Conservation (phyloP, 2,329 filamentous ascomycete genomes). For the Fonsecaea monophora region DNA sequence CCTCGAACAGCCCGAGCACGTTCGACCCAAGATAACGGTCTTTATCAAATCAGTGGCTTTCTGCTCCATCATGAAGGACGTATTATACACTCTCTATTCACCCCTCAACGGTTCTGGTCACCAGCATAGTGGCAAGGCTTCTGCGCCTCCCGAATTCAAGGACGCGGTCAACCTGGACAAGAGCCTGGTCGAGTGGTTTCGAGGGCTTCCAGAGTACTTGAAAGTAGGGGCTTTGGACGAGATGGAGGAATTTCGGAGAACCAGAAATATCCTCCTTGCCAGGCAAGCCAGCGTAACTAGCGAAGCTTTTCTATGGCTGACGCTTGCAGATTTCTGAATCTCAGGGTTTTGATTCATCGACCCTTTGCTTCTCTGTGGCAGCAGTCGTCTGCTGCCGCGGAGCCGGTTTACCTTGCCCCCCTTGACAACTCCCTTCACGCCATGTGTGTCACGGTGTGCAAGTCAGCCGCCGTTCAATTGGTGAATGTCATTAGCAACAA, state of each 20-base stretch:
- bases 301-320: background rate
- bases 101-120: background rate
- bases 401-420: background rate
- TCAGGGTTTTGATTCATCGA: background rate
- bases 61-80: constrained; percentile 5
- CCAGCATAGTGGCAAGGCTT: background rate
- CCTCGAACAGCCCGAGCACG: background rate
- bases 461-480: background rate
- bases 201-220: background rate
- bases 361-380: background rate
- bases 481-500: constrained; percentile 4
- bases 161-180: background rate
- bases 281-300: background rate
- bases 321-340: background rate
- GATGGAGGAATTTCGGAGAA: background rate
- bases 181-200: constrained; percentile 1
- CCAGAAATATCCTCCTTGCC: constrained; percentile 1
- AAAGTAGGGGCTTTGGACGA: constrained; percentile 1
- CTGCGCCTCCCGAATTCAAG: background rate
- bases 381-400: background rate
- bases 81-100: background rate
- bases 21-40: background rate
- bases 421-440: constrained; percentile 4
- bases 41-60: constrained; percentile 1
- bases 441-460: constrained; percentile 4